phyloP scores from a whole-genome alignment of 2,329 filamentous ascomycete species.

The Colletotrichum magnum region DNA sequence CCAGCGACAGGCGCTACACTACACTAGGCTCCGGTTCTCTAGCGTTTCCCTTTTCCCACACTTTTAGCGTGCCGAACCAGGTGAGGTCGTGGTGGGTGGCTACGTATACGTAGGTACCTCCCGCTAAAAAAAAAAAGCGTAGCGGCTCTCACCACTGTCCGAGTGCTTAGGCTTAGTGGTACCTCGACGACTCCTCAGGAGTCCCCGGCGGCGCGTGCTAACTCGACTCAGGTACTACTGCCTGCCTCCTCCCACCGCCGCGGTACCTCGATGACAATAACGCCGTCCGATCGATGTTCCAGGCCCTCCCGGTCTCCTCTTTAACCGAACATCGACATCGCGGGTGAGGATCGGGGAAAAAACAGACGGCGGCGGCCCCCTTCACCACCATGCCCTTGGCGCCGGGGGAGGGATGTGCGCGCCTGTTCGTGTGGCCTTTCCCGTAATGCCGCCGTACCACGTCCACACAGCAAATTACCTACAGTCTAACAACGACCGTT shows the following conservation, averaged over 20 bases:
- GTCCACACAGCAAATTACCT: neutral
- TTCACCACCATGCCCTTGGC: slow-evolving; percentile 2
- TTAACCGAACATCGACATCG: slow-evolving; percentile 33
- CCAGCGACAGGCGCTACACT: neutral
- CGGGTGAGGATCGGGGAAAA: slow-evolving; percentile 32
- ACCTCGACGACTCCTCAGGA: neutral
- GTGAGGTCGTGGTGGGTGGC: neutral
- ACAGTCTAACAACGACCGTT: neutral
- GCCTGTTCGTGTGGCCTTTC: neutral
- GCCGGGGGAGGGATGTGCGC: neutral
- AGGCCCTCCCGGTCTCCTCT: slow-evolving; percentile 24
- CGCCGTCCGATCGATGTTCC: slow-evolving; percentile 22
- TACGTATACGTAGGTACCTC: too few species aligned
- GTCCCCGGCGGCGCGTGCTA: slow-evolving; percentile 1
- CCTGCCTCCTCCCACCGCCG: neutral
- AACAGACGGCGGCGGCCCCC: slow-evolving; percentile 11
- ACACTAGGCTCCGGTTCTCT: slow-evolving; percentile 2
- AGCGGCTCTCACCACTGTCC: slow-evolving; percentile 29
- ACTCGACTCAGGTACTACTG: neutral
- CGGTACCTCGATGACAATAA: slow-evolving; percentile 4
- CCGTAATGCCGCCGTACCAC: slow-evolving; percentile 9
- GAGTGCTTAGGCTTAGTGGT: slow-evolving; percentile 2
- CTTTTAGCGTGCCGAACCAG: slow-evolving; percentile 10
- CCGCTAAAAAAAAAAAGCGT: neutral
- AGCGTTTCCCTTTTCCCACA: slow-evolving; percentile 21